Conservation (phyloP, 495 filamentous ascomycete species). For the Penicillium angulare region DNA sequence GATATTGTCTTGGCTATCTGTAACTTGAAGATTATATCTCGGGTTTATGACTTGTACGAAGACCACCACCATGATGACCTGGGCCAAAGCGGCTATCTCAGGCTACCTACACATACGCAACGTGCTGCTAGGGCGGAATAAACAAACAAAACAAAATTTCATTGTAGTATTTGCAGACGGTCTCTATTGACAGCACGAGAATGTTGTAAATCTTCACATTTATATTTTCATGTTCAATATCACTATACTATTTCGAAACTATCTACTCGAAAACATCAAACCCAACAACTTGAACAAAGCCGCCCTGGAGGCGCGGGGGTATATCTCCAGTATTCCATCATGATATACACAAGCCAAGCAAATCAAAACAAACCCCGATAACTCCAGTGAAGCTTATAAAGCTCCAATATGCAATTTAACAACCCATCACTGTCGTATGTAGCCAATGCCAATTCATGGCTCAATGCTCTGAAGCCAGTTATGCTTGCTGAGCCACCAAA, state of each 20-base stretch:
- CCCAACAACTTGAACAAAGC: constrained; percentile 5
- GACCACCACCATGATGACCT: too few relatives aligned
- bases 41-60: too few relatives aligned
- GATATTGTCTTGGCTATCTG: not conserved
- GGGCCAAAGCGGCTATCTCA: too few relatives aligned
- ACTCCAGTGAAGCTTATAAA: too few relatives aligned
- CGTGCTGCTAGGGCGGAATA: too few relatives aligned
- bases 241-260: not conserved
- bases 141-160: not conserved
- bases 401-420: constrained; percentile 7
- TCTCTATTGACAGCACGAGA: not conserved
- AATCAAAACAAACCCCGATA: not conserved
- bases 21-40: too few relatives aligned
- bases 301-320: constrained; percentile 27
- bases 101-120: too few relatives aligned
- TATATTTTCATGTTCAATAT: not conserved
- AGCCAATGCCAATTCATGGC: constrained; percentile 1
- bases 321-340: constrained; percentile 19
- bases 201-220: not conserved
- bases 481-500: constrained; percentile 42
- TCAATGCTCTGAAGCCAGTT: constrained; percentile 34
- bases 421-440: not conserved
- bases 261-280: constrained; percentile 1
- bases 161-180: not conserved
- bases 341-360: not conserved